Evolutionary conservation across 768 basidiomycete genomes (phyloP).

Genomic region (Trametopsis cervina): DNA sequence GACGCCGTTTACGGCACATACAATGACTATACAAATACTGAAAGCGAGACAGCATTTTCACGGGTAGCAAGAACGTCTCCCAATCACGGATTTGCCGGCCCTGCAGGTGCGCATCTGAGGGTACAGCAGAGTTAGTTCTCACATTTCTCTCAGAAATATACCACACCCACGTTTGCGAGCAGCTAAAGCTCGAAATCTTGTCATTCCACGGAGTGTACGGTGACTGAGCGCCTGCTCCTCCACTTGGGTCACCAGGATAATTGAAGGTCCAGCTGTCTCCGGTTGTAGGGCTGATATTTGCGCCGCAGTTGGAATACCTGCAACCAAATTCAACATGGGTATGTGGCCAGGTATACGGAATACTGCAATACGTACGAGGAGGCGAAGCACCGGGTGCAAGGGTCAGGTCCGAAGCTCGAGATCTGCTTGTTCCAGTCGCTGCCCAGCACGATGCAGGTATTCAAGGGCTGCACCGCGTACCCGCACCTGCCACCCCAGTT

Average conservation of each 20-base stretch:
- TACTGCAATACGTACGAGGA: neutral
- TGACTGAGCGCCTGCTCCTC: neutral
- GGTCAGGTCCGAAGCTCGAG: constrained; percentile 5
- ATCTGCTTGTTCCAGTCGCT: constrained; percentile 6
- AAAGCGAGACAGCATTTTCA: too few relatives aligned
- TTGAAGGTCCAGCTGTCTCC: neutral
- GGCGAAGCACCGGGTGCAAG: neutral
- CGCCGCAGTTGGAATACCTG: neutral
- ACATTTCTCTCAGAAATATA: too few relatives aligned
- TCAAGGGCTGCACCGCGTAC: constrained; percentile 4
- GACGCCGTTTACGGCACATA: too few relatives aligned
- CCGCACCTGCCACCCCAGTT: constrained; percentile 6
- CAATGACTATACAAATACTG: too few relatives aligned
- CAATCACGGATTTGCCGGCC: too few relatives aligned
- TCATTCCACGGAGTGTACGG: constrained; percentile 2
- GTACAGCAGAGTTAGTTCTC: too few relatives aligned
- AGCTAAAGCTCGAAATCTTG: neutral
- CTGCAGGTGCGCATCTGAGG: too few relatives aligned
- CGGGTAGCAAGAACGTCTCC: too few relatives aligned
- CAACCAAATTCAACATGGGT: neutral
- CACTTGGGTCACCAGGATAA: constrained; percentile 5
- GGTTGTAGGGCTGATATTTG: neutral
- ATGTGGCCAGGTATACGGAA: neutral
- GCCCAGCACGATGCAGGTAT: constrained; percentile 1
- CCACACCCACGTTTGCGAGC: neutral